Conservation (phyloP, 257 asterid genomes). For the Solanum sparsipilum region DNA sequence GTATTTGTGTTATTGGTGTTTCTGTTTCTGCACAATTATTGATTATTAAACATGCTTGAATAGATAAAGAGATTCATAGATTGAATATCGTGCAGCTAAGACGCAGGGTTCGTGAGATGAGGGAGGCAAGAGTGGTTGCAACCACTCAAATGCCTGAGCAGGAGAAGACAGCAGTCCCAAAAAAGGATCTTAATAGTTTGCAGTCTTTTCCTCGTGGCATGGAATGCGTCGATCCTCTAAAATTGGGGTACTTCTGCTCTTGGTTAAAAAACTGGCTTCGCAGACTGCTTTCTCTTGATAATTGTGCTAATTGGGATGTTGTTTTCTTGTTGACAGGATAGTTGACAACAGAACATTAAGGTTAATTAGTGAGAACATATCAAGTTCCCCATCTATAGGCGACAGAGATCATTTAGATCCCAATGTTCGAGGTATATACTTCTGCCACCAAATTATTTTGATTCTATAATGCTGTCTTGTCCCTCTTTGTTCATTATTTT, state of each 20-base stretch:
- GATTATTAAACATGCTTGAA: background rate
- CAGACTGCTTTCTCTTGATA: background rate
- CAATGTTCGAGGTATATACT: slow-evolving; percentile 59
- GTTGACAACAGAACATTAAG: slow-evolving; percentile 81
- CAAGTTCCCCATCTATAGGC: slow-evolving; percentile 39
- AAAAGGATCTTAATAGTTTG: slow-evolving; percentile 54
- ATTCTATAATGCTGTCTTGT: background rate
- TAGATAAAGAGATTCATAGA: background rate
- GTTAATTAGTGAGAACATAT: slow-evolving; percentile 65
- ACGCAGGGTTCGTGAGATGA: slow-evolving; percentile 93
- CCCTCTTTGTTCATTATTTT: background rate
- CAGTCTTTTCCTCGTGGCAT: slow-evolving; percentile 98
- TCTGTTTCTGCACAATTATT: background rate
- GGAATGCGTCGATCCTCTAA: slow-evolving; percentile 97
- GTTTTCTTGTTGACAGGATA: slow-evolving; percentile 44
- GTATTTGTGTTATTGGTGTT: background rate
- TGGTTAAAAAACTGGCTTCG: background rate
- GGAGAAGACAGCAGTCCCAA: slow-evolving; percentile 40
- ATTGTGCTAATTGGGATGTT: background rate
- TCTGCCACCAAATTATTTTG: background rate
- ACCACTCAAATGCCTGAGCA: slow-evolving; percentile 41
- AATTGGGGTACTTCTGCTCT: slow-evolving; percentile 66
- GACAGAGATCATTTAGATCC: slow-evolving; percentile 76
- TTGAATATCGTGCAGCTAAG: slow-evolving; percentile 49
- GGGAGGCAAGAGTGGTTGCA: slow-evolving; percentile 78